Base-by-base conservation (phyloP, 345 rosid species). In the Xanthoceras sorbifolium region DNA sequence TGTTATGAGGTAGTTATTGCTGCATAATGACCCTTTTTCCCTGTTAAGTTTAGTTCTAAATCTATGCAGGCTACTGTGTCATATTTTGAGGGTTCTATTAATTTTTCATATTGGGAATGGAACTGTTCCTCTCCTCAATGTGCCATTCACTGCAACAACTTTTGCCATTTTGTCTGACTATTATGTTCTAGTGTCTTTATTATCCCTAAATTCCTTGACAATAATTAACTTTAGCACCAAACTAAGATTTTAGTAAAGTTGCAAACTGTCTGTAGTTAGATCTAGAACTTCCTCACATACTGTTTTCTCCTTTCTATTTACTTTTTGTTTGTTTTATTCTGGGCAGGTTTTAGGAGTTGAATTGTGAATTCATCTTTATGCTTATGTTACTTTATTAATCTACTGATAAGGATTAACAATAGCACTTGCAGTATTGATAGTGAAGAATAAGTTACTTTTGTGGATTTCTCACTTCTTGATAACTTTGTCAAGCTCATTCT, bases 31-130 rank as follows among this genome's bases (percentile, higher is more conserved):
- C 15, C 34, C 71, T 46, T 17, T 65, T 50, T 61, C 54, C 38
- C 68, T 9, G 28, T 34, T 65, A 65, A 75, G 38, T 31, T 63
- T 74, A 63, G 22, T 55, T 74, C 65, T 32, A 44, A 52, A 52
- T 31, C 67, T n/a, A 23, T 23, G 14, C 3, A 1, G 28, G 14
- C 62, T 7, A 57, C 26, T n/a, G 63, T 5, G 7, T 57, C 26
- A 23, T 57, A 23, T n/a, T n/a, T n/a, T 57, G 28, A 23, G 28
- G 26, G 29, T 57, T 22, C 28, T 6, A 57, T 57, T 23, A 23
- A 57, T 57, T 22, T 22, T 57, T 57, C 14, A n/a, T 57, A 23
- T 57, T 57, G 55, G 11, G 28, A 55, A n/a, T 57, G 63, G 29
- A 57, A 17, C 26, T 57, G 29, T 22, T 57, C 12, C 14, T n/a